phyloP scores from a whole-genome alignment of 768 basidiomycete genomes.

The Termitomyces sp. region DNA sequence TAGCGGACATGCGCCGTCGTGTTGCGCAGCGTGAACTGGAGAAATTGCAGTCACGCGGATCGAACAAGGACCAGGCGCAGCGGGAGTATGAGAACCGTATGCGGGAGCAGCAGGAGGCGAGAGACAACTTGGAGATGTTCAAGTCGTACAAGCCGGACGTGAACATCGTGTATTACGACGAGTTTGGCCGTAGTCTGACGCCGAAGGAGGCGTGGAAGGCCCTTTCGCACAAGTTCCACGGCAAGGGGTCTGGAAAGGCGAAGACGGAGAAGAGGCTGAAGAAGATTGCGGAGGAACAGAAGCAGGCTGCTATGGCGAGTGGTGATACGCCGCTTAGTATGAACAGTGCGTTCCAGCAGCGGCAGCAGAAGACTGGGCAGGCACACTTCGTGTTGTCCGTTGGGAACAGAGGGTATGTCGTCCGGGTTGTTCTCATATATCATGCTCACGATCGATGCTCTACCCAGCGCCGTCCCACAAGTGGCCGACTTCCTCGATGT shows the following conservation, averaged over 20 bases:
- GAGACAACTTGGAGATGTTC: conserved; percentile 77
- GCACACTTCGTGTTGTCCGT: conserved; percentile 96
- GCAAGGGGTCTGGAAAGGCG: conserved; percentile 94
- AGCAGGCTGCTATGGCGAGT: conserved; percentile 89
- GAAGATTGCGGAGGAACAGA: conserved; percentile 97
- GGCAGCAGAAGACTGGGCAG: conserved; percentile 92
- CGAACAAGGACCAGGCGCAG: conserved; percentile 87
- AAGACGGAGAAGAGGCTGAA: conserved; percentile 96
- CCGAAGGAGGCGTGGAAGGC: conserved; percentile 99
- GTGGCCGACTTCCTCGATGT: conserved; percentile 76
- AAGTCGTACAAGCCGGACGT: conserved; percentile 96
- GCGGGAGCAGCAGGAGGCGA: conserved; percentile 88
- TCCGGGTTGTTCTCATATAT: neutral
- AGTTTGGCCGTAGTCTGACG: conserved; percentile 84
- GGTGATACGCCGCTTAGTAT: conserved; percentile 96
- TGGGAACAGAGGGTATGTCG: conserved; percentile 81
- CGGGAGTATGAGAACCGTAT: conserved; percentile 92
- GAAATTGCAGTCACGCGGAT: conserved; percentile 68
- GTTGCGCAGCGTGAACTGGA: conserved; percentile 81
- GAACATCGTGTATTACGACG: conserved; percentile 95
- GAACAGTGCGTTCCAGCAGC: conserved; percentile 88
- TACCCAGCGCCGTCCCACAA: conserved; percentile 79
- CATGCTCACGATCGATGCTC: neutral
- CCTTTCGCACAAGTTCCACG: conserved; percentile 96
- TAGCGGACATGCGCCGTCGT: conserved; percentile 77